Conservation (phyloP, 306 rosid species). For the Vachellia pachyceras region DNA sequence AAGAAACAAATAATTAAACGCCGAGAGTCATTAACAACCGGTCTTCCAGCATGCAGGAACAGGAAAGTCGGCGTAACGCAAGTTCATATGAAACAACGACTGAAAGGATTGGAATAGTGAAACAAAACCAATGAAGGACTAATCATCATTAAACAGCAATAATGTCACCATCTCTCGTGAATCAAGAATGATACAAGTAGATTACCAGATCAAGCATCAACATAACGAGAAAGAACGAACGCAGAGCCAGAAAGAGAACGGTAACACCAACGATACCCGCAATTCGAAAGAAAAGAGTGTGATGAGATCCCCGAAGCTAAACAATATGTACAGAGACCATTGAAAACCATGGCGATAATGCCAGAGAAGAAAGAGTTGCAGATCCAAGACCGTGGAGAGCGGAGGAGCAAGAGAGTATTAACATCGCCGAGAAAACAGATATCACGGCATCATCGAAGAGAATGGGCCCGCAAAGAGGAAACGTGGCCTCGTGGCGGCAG, state of each 20-base stretch:
- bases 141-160: background rate
- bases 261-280: background rate
- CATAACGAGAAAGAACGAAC: background rate
- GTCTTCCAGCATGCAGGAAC: background rate
- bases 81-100: background rate
- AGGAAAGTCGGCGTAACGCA: background rate
- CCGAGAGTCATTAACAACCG: background rate
- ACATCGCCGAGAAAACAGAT: background rate
- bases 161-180: conserved; percentile 1
- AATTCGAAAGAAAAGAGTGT: background rate
- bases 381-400: background rate
- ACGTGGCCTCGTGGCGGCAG: too few species aligned
- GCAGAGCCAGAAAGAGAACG: background rate
- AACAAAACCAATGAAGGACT: background rate
- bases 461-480: too few species aligned
- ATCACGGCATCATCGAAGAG: background rate
- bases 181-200: background rate
- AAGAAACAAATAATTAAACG: background rate
- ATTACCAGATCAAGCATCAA: background rate
- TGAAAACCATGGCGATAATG: background rate
- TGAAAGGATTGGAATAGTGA: too few species aligned
- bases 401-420: too few species aligned
- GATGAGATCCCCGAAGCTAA: background rate
- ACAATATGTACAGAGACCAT: background rate
- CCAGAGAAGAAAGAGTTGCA: background rate